Conservation (phyloP, 2,329 filamentous ascomycete species). For the Helotiales sp. region DNA sequence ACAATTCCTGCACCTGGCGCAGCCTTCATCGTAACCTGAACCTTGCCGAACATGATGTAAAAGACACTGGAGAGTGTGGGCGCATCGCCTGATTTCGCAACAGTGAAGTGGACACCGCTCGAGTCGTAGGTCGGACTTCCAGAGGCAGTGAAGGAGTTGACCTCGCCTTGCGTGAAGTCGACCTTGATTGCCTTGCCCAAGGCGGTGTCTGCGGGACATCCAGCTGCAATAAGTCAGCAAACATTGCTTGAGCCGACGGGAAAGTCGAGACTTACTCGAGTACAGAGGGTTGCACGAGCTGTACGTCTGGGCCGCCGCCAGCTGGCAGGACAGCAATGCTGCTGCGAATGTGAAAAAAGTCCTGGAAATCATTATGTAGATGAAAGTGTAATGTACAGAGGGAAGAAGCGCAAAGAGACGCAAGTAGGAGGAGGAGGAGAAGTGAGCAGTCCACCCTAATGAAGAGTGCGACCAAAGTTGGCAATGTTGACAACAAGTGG, state of each 20-base stretch:
- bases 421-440: background rate
- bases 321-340: slow-evolving; percentile 21
- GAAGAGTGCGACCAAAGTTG: background rate
- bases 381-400: slow-evolving; percentile 18
- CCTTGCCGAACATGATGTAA: slow-evolving; percentile 98
- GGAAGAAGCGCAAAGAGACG: slow-evolving; percentile 6
- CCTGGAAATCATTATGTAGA: slow-evolving; percentile 31
- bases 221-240: slow-evolving; percentile 39
- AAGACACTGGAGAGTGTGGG: slow-evolving; percentile 87
- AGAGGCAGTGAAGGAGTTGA: slow-evolving; percentile 74
- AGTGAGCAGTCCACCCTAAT: background rate
- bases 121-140: slow-evolving; percentile 71
- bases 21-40: slow-evolving; percentile 81
- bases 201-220: slow-evolving; percentile 75
- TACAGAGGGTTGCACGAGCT: slow-evolving; percentile 55
- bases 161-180: slow-evolving; percentile 77
- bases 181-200: slow-evolving; percentile 80
- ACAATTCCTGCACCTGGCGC: slow-evolving; percentile 91
- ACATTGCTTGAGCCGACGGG: background rate
- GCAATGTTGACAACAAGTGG: background rate
- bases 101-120: slow-evolving; percentile 80
- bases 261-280: slow-evolving; percentile 32
- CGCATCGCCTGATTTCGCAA: slow-evolving; percentile 75
- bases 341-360: slow-evolving; percentile 21
- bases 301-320: slow-evolving; percentile 49